These are phyloP conservation scores for Xylaria grammica DNA, from an alignment of 495 filamentous ascomycete species.

Conservation along the genomic window DNA sequence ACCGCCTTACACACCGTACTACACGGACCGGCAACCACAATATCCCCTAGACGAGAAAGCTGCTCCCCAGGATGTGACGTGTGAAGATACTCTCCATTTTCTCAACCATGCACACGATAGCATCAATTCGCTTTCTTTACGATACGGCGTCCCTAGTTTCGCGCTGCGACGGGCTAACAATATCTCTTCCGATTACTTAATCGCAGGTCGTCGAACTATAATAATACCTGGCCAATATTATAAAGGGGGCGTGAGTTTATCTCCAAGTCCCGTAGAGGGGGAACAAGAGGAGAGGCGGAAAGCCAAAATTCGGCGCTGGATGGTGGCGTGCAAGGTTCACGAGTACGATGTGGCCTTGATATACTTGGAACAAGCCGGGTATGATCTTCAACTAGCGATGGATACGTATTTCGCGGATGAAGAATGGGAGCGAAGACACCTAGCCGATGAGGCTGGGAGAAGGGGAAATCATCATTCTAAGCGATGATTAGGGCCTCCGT, in stretches of 20 bases:
- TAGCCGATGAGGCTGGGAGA: slow-evolving; percentile 50
- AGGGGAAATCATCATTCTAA: slow-evolving; percentile 44
- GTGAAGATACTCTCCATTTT: slow-evolving; percentile 70
- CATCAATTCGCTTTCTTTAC: slow-evolving; percentile 66
- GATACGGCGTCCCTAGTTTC: slow-evolving; percentile 65
- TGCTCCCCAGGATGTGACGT: slow-evolving; percentile 30
- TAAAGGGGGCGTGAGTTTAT: slow-evolving; percentile 65
- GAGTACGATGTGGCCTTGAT: slow-evolving; percentile 76
- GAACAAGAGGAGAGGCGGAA: slow-evolving; percentile 72
- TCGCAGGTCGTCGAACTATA: slow-evolving; percentile 67
- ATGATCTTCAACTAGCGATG: slow-evolving; percentile 66
- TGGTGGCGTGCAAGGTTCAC: slow-evolving; percentile 71
- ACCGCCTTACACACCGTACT: slow-evolving; percentile 46
- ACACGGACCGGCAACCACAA: slow-evolving; percentile 10
- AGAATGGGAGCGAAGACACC: slow-evolving; percentile 72
- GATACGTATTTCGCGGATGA: slow-evolving; percentile 69
- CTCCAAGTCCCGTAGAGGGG: slow-evolving; percentile 67
- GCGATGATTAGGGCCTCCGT: slow-evolving; percentile 1
- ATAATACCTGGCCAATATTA: slow-evolving; percentile 71
- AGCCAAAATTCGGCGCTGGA: slow-evolving; percentile 69
- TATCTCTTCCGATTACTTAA: slow-evolving; percentile 66
- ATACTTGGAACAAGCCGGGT: slow-evolving; percentile 69
- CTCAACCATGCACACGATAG: slow-evolving; percentile 66
- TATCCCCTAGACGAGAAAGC: slow-evolving; percentile 34
- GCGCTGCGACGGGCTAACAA: slow-evolving; percentile 65